Base-by-base conservation (phyloP, 148 eudicot genomes). In the Vaccinium corymbosum region DNA sequence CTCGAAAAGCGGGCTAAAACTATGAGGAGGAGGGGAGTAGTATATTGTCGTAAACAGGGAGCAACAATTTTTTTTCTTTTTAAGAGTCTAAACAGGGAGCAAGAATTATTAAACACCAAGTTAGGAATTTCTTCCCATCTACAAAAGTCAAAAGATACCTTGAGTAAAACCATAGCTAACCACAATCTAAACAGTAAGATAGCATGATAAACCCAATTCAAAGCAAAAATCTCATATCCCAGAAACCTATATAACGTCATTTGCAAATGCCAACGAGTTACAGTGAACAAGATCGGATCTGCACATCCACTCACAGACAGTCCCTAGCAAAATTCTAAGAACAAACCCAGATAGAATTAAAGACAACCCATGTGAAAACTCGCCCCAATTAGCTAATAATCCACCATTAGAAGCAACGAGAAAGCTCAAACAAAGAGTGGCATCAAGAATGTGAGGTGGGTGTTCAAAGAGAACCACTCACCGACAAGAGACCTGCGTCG, bases 291-390 rank as follows among this genome's bases (percentile, higher is more conserved):
- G 22, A 38, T 27, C 9, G 71, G 70, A 29, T 62, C 71, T 55
- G 15, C 8, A 5, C 20, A 51, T 77, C 79, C 22, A 70, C 77
- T 59, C 32, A 66, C 72, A 16, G 77, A 75, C 50, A 80, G 51
- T 83, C 22, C 68, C 9, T 6, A 38, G 46, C 55, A 76, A 3
- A 16, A 83, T 72, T 12, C 27, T 32, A 25, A 83, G 75, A 59
- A 80, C 78, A 20, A 35, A 85, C 71, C 84, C 48, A 85, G 70
- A 38, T 56, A 51, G 17, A 81, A 59, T 71, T 51, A 14, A 85
- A 10, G 35, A 51, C 7, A 56, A 84, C 87, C 89, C 84, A 87
- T 17, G 79, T 85, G 73, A 82, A 48, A 82, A 66, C 53, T 59
- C 35, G 19, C 66, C 78, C 78, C 72, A 78, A 83, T 55, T 42